Evolutionary conservation across 2,329 filamentous ascomycete genomes (phyloP), one percentile per base, ranked within the genome.

Genomic region (Helicocarpus griseus): DNA sequence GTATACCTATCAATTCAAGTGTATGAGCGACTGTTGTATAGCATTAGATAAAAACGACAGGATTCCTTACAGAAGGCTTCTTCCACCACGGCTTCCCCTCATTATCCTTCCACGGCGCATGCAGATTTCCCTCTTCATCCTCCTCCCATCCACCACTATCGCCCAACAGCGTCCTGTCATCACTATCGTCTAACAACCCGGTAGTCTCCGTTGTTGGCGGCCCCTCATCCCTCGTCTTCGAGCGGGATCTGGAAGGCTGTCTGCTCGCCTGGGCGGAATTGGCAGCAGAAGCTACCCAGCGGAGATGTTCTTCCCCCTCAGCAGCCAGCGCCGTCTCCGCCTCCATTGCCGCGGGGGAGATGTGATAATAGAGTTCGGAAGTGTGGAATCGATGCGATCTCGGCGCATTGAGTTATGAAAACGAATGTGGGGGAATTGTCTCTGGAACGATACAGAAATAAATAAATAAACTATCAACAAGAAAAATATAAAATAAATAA

Each of bases 1-100:
- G 68, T 77, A 87, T 49, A 94, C 80, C 87, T 87, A 54, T 31
- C 13, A 35, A 51, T 54, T 40, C 44, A 51, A 35, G 55, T n/a
- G n/a, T n/a, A n/a, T n/a, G n/a, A n/a, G n/a, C n/a, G n/a, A n/a
- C n/a, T n/a, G n/a, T n/a, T n/a, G 24, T 21, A 28, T 28, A 21
- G 13, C 8, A 36, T 7, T 21, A 24, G 13, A 4, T n/a, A 9
- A 33, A 36, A 28, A 48, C 26, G 38, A 24, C 41, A 21, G 33
- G 46, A 31, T 31, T 49, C 60, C 71, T 63, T 67, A 77, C 77
- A 55, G 72, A 77, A 45, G 77, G 73, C 54, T 60, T 69, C 59
- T 73, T 76, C 71, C 73, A 77, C 72, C 69, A 73, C 48, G 72
- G 69, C 54, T 71, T 63, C 3, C 66, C 66, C 45, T 66, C 62